phyloP scores from a whole-genome alignment of 305 asterid genomes.

The Rubia balearica region DNA sequence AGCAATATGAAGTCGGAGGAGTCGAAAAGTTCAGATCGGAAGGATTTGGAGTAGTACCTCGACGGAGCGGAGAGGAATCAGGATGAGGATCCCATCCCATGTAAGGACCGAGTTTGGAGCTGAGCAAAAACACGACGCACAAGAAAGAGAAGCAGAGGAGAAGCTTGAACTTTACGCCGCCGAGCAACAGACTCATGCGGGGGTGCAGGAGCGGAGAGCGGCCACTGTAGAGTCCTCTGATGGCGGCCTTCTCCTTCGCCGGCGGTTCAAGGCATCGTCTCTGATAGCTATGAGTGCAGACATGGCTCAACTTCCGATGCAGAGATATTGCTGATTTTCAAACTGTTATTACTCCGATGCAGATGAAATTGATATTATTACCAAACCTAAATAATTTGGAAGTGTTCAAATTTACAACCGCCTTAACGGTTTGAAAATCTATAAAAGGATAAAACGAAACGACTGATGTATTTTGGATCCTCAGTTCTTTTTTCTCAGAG shows the following conservation, averaged over 20 bases:
- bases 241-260: constrained; percentile 51
- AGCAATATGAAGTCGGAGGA: not conserved
- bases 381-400: not conserved
- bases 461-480: too few relatives aligned
- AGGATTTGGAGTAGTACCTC: constrained; percentile 23
- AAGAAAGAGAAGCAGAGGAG: constrained; percentile 28
- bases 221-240: constrained; percentile 39
- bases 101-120: constrained; percentile 31
- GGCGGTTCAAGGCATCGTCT: constrained; percentile 42
- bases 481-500: too few relatives aligned
- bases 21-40: constrained; percentile 1
- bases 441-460: not conserved
- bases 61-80: constrained; percentile 38
- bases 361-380: too few relatives aligned
- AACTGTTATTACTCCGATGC: not conserved
- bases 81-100: constrained; percentile 52
- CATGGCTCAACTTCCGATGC: constrained; percentile 30
- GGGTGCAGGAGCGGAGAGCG: constrained; percentile 43
- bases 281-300: constrained; percentile 43
- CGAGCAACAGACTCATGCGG: constrained; percentile 34
- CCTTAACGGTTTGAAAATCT: not conserved
- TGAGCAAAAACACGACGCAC: constrained; percentile 24
- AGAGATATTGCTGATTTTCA: not conserved
- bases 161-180: constrained; percentile 41
- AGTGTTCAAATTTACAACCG: constrained; percentile 6